These are phyloP conservation scores for Yarrowia keelungensis DNA, from an alignment of 805 yeast species.

Conservation along the genomic window DNA sequence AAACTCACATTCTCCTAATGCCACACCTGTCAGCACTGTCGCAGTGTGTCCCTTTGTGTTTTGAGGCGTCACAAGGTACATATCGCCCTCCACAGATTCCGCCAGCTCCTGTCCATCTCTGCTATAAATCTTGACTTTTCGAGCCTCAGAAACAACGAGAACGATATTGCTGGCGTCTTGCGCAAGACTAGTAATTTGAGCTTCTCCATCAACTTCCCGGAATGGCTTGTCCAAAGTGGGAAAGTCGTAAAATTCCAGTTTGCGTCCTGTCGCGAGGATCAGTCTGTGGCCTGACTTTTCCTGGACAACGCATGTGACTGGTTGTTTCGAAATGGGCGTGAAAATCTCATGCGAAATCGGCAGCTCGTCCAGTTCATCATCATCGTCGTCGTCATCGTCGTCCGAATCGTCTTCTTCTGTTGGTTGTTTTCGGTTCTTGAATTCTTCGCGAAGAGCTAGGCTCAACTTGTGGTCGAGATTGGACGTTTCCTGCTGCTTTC, in stretches of 20 bases:
- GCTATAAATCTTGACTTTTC: slow-evolving; percentile 45
- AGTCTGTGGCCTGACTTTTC: slow-evolving; percentile 48
- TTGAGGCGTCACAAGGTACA: slow-evolving; percentile 50
- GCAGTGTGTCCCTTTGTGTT: slow-evolving; percentile 52
- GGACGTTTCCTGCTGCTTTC: slow-evolving; percentile 38
- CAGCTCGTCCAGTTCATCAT: slow-evolving; percentile 48
- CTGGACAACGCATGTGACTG: slow-evolving; percentile 45
- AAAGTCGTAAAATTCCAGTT: slow-evolving; percentile 44
- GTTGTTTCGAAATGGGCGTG: slow-evolving; percentile 44
- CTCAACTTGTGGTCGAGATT: slow-evolving; percentile 36
- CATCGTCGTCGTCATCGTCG: slow-evolving; percentile 43
- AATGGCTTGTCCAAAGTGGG: slow-evolving; percentile 45
- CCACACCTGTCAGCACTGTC: slow-evolving; percentile 45
- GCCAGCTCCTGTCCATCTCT: slow-evolving; percentile 46
- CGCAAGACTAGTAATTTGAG: slow-evolving; percentile 41
- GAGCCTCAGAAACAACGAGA: slow-evolving; percentile 44
- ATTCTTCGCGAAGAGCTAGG: slow-evolving; percentile 6
- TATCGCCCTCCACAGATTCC: slow-evolving; percentile 49
- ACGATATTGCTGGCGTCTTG: slow-evolving; percentile 42
- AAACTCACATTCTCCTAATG: slow-evolving; percentile 41
- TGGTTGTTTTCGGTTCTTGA: slow-evolving; percentile 11
- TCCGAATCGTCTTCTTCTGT: slow-evolving; percentile 42
- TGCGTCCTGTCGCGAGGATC: slow-evolving; percentile 45
- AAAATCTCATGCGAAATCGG: slow-evolving; percentile 52
- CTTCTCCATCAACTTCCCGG: slow-evolving; percentile 43